A percentile compares a stretch with the other conserved stretches of the same genome.
Evolutionary conservation across 2,329 filamentous ascomycete species (phyloP).

Genomic region (Ceratocystis harringtonii): DNA sequence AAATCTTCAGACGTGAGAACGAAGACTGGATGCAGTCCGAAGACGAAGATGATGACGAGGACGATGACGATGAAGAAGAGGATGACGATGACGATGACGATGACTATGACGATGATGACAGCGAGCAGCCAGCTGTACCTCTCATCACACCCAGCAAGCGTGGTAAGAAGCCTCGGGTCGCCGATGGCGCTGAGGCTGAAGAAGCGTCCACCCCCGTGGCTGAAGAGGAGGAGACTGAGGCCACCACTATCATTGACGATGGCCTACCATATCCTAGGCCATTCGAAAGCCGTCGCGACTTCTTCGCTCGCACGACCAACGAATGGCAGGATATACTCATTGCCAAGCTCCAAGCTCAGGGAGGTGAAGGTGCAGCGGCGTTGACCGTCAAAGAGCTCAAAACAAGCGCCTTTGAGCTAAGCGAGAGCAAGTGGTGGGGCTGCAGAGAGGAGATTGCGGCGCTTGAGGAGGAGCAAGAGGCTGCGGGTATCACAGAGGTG

Average conservation of each 20-base stretch:
- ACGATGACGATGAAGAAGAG: constrained; percentile 40
- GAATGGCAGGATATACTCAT: constrained; percentile 86
- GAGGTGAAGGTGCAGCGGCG: constrained; percentile 45
- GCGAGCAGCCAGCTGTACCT: constrained; percentile 30
- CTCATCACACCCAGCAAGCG: constrained; percentile 39
- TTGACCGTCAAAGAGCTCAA: constrained; percentile 81
- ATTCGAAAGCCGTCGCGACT: constrained; percentile 82
- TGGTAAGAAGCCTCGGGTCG: constrained; percentile 37
- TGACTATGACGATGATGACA: constrained; percentile 34
- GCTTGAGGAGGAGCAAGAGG: constrained; percentile 91
- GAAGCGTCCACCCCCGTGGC: constrained; percentile 22
- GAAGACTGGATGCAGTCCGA: constrained; percentile 62
- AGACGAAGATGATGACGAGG: constrained; percentile 46
- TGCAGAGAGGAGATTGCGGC: constrained; percentile 82
- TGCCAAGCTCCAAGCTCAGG: constrained; percentile 55
- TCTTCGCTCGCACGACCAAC: constrained; percentile 73
- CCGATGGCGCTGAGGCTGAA: constrained; percentile 31
- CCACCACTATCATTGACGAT: constrained; percentile 47
- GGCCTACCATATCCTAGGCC: constrained; percentile 63
- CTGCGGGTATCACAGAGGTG: constrained; percentile 85
- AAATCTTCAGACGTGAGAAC: constrained; percentile 73
- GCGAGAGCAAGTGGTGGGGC: constrained; percentile 98
- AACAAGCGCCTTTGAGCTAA: constrained; percentile 73
- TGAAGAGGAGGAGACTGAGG: constrained; percentile 34
- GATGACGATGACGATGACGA: constrained; percentile 38